Evolutionary conservation across 1,284 basidiomycete genomes (phyloP).

Genomic region (Caloboletus inedulis): DNA sequence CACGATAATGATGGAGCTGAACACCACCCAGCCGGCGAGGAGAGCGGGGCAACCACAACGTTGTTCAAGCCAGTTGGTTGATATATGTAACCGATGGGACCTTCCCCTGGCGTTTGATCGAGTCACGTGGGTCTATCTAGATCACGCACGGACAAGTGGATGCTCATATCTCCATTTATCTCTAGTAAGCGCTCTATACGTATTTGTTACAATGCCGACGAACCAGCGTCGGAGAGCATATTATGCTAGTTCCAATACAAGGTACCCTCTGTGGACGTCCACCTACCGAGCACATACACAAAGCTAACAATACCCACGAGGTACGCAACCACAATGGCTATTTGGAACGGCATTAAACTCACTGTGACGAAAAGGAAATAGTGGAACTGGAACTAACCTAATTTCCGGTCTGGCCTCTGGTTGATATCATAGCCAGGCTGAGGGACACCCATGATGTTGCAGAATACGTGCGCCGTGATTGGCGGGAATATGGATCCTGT

Average conservation of each 20-base stretch:
- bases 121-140: constrained; percentile 18
- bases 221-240: constrained; percentile 11
- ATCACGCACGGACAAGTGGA: background rate
- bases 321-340: constrained; percentile 48
- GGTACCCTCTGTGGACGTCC: constrained; percentile 36
- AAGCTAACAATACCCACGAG: constrained; percentile 49
- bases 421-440: constrained; percentile 38
- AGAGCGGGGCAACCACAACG: constrained; percentile 15
- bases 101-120: background rate
- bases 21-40: background rate
- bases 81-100: background rate
- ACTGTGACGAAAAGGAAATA: constrained; percentile 8
- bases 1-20: constrained; percentile 21
- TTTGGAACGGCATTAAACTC: constrained; percentile 10
- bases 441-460: constrained; percentile 94
- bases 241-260: constrained; percentile 36
- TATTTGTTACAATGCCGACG: constrained; percentile 3
- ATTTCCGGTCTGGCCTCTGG: constrained; percentile 36
- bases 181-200: background rate
- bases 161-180: constrained; percentile 6
- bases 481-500: constrained; percentile 66
- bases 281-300: constrained; percentile 21
- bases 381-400: constrained; percentile 31
- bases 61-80: constrained; percentile 4
- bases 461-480: constrained; percentile 80